Conservation (phyloP, 495 filamentous ascomycete species). For the Tirmania nivea region DNA sequence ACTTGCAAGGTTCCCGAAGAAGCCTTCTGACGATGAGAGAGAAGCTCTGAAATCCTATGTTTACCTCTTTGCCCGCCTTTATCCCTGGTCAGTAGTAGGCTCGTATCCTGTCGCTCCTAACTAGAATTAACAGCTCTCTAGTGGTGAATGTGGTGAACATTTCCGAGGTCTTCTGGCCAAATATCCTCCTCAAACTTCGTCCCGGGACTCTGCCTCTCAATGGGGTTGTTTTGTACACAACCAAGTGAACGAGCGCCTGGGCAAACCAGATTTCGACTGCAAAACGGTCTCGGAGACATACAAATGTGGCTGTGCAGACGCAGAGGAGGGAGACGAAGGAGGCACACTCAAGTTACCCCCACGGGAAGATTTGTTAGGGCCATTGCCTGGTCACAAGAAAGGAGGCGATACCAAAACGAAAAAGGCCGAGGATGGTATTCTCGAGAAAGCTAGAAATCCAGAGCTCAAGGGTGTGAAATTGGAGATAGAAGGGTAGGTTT, state of each 20-base stretch:
- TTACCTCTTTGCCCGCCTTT: conserved; percentile 73
- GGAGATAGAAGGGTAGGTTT: neutral
- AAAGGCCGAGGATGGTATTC: neutral
- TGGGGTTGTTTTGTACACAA: conserved; percentile 96
- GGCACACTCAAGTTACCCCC: neutral
- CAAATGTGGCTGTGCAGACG: conserved; percentile 84
- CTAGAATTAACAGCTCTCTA: conserved; percentile 17
- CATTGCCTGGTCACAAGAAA: neutral
- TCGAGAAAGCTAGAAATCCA: neutral
- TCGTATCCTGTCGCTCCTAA: neutral
- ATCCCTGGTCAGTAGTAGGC: conserved; percentile 43
- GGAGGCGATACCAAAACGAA: neutral
- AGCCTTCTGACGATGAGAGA: conserved; percentile 62
- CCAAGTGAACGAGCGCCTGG: conserved; percentile 67
- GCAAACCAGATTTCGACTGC: conserved; percentile 72
- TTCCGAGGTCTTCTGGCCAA: conserved; percentile 63
- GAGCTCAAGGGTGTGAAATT: neutral
- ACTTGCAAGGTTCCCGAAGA: conserved; percentile 78
- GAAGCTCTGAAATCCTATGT: conserved; percentile 67
- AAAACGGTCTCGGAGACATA: conserved; percentile 77
- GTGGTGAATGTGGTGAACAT: conserved; percentile 82
- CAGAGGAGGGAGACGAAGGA: conserved; percentile 28
- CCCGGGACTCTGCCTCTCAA: conserved; percentile 57
- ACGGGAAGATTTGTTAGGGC: neutral
- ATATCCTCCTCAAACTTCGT: conserved; percentile 79